Evolutionary conservation across 1,284 basidiomycete species (phyloP).

Genomic region (Cryptococcus floricola): DNA sequence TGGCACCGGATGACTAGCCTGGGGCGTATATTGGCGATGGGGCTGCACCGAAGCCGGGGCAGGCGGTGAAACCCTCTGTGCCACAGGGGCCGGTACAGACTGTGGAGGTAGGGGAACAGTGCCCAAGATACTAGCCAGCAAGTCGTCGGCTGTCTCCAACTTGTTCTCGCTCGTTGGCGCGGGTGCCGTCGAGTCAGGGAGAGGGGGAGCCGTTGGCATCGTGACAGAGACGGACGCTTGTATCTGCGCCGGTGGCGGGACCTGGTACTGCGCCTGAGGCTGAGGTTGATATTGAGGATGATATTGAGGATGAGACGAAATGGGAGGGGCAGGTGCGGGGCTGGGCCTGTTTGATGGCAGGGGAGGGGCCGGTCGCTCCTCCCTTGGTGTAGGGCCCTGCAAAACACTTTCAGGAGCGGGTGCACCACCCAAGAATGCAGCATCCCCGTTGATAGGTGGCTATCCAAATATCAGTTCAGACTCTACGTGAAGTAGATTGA

Average conservation of each 20-base stretch:
- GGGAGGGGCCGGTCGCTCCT: too few species aligned
- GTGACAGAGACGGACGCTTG: not conserved
- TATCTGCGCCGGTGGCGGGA: not conserved
- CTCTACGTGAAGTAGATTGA: too few species aligned
- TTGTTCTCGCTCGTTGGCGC: not conserved
- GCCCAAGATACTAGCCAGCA: slow-evolving; percentile 38
- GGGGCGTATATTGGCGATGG: not conserved
- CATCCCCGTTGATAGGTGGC: too few species aligned
- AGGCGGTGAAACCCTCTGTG: not conserved
- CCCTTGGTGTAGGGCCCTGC: too few species aligned
- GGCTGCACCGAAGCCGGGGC: not conserved
- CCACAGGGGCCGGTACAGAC: not conserved
- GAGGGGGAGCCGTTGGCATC: not conserved
- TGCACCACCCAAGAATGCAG: too few species aligned
- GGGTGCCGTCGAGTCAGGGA: not conserved
- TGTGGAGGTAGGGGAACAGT: slow-evolving; percentile 5
- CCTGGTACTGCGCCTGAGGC: too few species aligned
- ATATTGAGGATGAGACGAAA: too few species aligned
- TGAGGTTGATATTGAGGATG: too few species aligned
- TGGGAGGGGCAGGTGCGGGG: not conserved
- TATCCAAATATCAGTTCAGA: too few species aligned
- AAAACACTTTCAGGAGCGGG: too few species aligned
- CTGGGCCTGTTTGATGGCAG: not conserved
- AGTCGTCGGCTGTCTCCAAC: slow-evolving; percentile 42
- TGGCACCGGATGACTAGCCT: not conserved